Evolutionary conservation across 1,284 basidiomycete species (phyloP).

Genomic region (Athelia sp.): DNA sequence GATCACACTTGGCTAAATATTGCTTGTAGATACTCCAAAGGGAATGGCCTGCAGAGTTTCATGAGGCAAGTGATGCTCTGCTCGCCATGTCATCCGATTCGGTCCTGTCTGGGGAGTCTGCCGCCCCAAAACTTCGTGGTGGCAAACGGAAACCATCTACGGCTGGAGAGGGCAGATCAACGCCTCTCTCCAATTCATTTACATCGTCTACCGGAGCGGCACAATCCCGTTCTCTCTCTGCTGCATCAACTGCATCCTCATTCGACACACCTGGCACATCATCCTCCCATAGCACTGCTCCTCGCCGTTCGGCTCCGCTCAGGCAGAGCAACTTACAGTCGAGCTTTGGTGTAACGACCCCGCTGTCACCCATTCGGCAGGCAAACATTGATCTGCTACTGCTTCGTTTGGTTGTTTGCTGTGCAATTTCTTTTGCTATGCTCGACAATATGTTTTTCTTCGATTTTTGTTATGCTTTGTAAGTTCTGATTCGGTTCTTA

Average conservation of each 20-base stretch:
- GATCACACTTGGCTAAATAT: background rate
- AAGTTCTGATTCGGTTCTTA: background rate
- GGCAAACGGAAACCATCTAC: slow-evolving; percentile 4
- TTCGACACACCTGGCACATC: background rate
- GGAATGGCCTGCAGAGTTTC: background rate
- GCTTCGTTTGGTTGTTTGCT: slow-evolving; percentile 11
- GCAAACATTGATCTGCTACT: background rate
- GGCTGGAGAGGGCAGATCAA: background rate
- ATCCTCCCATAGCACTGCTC: background rate
- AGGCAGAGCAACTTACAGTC: background rate
- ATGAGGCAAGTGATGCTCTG: background rate
- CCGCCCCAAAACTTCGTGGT: slow-evolving; percentile 1
- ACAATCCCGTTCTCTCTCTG: no score
- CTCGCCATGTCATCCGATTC: background rate
- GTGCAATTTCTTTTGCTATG: slow-evolving; percentile 10
- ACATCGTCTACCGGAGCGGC: background rate
- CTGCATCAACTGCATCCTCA: no score
- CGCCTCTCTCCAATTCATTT: background rate
- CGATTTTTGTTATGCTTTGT: slow-evolving; percentile 11
- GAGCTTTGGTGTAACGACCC: background rate
- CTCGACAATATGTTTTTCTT: slow-evolving; percentile 11
- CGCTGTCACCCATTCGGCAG: slow-evolving; percentile 1
- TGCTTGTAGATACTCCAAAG: background rate
- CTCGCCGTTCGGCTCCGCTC: no score
- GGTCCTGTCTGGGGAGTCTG: background rate